These are phyloP conservation scores for Neckera pumila DNA, from an alignment of 225 moss, liverwort and hornwort genomes.

Conservation along the genomic window DNA sequence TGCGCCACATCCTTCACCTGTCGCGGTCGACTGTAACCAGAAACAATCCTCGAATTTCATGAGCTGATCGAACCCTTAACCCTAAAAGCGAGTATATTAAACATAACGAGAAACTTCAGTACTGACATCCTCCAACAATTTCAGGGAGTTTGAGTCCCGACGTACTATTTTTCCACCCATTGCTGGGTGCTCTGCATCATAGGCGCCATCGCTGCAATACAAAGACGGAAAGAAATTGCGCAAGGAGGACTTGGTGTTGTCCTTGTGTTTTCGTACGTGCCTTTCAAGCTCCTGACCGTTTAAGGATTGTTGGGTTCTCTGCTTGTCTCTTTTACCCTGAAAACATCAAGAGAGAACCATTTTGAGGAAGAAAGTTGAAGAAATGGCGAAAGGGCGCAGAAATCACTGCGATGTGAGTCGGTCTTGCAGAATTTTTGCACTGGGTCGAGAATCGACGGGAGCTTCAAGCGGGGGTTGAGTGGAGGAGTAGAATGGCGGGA, in stretches of 20 bases:
- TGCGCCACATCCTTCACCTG: slow-evolving; percentile 88
- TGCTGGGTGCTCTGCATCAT: slow-evolving; percentile 71
- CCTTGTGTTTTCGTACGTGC: background rate
- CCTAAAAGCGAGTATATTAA: background rate
- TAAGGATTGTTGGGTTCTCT: background rate
- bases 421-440: background rate
- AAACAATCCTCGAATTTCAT: background rate
- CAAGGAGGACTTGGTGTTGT: background rate
- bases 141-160: background rate
- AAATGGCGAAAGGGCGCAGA: no score
- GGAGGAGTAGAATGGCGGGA: background rate
- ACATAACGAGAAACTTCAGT: background rate
- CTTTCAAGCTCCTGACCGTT: background rate
- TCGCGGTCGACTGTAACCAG: slow-evolving; percentile 56
- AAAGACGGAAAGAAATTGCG: background rate
- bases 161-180: slow-evolving; percentile 98
- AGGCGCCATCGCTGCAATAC: slow-evolving; percentile 39
- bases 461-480: background rate
- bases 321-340: background rate
- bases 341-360: background rate
- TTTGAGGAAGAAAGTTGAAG: background rate
- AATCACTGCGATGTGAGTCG: background rate
- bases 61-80: background rate
- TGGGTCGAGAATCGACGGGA: background rate
- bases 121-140: background rate